Conservation (phyloP, 106 monocot species). For the Narthecium ossifragum region DNA sequence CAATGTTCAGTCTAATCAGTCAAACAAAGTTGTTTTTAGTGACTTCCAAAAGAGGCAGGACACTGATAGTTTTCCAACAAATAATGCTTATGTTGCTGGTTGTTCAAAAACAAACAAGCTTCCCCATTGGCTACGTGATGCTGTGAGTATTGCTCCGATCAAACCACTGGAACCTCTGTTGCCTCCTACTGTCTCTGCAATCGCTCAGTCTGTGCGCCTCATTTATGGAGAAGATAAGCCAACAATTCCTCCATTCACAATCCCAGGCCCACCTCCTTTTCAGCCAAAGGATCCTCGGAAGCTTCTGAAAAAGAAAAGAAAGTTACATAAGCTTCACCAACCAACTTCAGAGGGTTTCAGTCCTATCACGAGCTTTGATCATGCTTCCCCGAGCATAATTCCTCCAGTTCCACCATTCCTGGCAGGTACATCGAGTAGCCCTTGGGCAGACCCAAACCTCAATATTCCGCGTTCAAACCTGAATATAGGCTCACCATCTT, state of each 20-base stretch:
- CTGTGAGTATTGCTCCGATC: constrained; percentile 45
- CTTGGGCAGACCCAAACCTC: not conserved
- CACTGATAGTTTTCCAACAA: not conserved
- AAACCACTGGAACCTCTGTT: constrained; percentile 33
- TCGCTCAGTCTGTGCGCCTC: constrained; percentile 60
- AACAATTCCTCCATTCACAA: constrained; percentile 60
- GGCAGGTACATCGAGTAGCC: not conserved
- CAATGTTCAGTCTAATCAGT: constrained; percentile 6
- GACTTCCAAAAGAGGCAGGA: constrained; percentile 22
- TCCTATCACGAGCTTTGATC: constrained; percentile 9
- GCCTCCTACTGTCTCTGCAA: constrained; percentile 69
- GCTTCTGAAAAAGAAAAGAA: constrained; percentile 49
- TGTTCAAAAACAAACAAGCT: constrained; percentile 63
- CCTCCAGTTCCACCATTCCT: constrained; percentile 3
- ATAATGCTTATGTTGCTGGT: constrained; percentile 15
- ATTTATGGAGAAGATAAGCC: constrained; percentile 65
- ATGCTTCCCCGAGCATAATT: constrained; percentile 16
- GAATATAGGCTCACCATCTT: constrained; percentile 33
- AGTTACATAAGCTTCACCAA: constrained; percentile 17
- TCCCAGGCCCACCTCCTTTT: constrained; percentile 45
- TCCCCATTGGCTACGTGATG: constrained; percentile 94
- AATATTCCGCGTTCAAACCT: constrained; percentile 34
- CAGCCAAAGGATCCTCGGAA: constrained; percentile 74
- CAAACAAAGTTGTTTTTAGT: constrained; percentile 9
- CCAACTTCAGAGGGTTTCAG: not conserved